Evolutionary conservation across 331 rosid species (phyloP).

Genomic region (Rhamnella rubrinervis): DNA sequence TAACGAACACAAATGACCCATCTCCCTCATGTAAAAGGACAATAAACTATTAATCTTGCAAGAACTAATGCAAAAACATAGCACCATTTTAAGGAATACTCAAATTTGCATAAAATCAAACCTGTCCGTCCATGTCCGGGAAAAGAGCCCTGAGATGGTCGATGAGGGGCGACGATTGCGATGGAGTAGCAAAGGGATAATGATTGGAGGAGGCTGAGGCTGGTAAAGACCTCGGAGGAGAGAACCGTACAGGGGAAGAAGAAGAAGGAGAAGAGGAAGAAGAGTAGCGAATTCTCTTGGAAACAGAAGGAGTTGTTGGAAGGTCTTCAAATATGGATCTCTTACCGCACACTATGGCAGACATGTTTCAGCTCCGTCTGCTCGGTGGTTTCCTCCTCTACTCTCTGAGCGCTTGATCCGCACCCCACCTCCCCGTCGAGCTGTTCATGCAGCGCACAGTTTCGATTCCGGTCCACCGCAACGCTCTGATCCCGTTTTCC

Average conservation of each 20-base stretch:
- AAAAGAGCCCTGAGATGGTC: constrained; percentile 55
- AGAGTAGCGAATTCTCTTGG: constrained; percentile 74
- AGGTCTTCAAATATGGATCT: constrained; percentile 87
- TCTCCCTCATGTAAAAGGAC: background rate
- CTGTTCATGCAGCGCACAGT: constrained; percentile 51
- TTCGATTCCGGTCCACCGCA: constrained; percentile 7
- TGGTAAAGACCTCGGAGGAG: constrained; percentile 36
- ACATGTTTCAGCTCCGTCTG: constrained; percentile 72
- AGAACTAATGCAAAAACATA: background rate
- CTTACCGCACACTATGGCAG: constrained; percentile 96
- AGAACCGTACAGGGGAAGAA: constrained; percentile 52
- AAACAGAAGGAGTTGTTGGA: constrained; percentile 50
- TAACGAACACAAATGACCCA: no score
- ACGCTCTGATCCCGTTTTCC: background rate
- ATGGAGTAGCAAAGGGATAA: constrained; percentile 22
- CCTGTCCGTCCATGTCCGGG: constrained; percentile 86
- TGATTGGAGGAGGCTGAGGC: constrained; percentile 13
- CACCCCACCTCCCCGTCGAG: constrained; percentile 22
- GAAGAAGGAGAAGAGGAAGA: constrained; percentile 57
- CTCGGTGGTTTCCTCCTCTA: constrained; percentile 32
- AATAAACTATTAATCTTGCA: no score
- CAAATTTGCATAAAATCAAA: constrained; percentile 4
- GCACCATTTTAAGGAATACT: background rate
- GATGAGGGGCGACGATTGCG: constrained; percentile 38
- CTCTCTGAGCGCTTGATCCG: constrained; percentile 32